Evolutionary conservation across 176 grass and related monocot species (phyloP).

Genomic region (Zoysia japonica): DNA sequence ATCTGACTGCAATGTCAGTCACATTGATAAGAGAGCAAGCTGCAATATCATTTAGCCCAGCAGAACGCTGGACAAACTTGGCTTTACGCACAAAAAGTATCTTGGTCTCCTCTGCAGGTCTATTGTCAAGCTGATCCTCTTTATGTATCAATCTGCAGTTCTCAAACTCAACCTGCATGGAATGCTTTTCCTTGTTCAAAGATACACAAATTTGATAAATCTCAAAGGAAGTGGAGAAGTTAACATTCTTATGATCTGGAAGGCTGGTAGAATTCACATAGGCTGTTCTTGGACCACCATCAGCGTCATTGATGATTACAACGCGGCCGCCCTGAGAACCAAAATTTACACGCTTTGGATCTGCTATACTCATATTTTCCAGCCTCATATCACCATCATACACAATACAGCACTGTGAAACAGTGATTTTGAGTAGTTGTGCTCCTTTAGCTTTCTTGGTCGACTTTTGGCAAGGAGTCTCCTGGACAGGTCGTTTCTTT

Average conservation of each 20-base stretch:
- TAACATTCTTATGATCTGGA: conserved; percentile 65
- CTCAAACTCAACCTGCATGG: conserved; percentile 80
- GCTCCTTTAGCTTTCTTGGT: conserved; percentile 60
- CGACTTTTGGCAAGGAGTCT: conserved; percentile 41
- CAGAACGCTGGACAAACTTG: conserved; percentile 87
- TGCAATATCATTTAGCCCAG: conserved; percentile 64
- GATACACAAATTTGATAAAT: conserved; percentile 57
- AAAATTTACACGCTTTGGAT: conserved; percentile 93
- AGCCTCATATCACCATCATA: conserved; percentile 76
- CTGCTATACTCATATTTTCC: conserved; percentile 78
- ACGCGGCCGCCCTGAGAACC: conserved; percentile 86
- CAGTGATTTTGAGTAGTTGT: conserved; percentile 66
- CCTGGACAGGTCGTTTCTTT: conserved; percentile 58
- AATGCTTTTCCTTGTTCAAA: conserved; percentile 87
- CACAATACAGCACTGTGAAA: conserved; percentile 61
- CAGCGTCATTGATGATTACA: conserved; percentile 59
- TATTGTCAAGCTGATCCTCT: conserved; percentile 65
- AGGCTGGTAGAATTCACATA: conserved; percentile 55
- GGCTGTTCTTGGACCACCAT: conserved; percentile 74
- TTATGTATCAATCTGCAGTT: conserved; percentile 61
- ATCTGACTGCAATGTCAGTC: conserved; percentile 67
- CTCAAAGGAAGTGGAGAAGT: conserved; percentile 80
- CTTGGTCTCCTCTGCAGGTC: conserved; percentile 49
- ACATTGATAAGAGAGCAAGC: conserved; percentile 84
- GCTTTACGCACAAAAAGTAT: conserved; percentile 77